Base-by-base conservation (phyloP, 164 flowering plant species). In the Pachysandra terminalis region DNA sequence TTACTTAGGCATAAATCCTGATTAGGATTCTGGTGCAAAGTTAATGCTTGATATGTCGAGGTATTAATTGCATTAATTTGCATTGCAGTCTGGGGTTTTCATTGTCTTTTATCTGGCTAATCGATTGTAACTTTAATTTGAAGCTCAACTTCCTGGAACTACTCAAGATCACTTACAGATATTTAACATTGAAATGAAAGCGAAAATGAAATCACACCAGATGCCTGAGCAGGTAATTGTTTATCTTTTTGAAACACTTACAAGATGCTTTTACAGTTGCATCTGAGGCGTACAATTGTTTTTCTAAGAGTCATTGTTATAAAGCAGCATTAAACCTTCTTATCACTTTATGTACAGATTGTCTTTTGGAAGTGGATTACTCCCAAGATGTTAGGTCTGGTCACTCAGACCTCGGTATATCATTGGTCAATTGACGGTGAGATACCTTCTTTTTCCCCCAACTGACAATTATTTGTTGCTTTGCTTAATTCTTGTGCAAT, bases 361-460 rank as follows among this genome's bases (percentile, higher is more conserved):
- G 96, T 86, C 52, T 96, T 96, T 76, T 96, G 99, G 99, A 96
- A 96, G 77, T 96, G 99, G 99, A 91, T 93, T 66, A 80, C 89
- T 14, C 90, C 88, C 32, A 93, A 88, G 73, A 78, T 85, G 90
- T 70, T 96, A 82, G 99, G 98, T 23, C 56, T 96, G 61, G 99
- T 96, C 62, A 96, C 99, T 15, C 99, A 96, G 73, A 78, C 95
- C 48, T 75, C 99, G 1, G 96, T 96, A 19, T 96, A 93, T 74
- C 99, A 96, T 74, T 96, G 99, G 99, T 81, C 95, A 35, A 85
- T 93, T 81, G 99, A 96, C 84, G 99, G 97, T 84, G 76, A 71
- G 56, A 5, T 56, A 17, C 59, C 40, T 61, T 24, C 23, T 32
- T 9, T 32, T 32, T 7, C 7, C 37, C 37, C 37, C 37, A 7